These are phyloP conservation scores for Hypsizygus ulmarius DNA, from an alignment of 1,284 basidiomycete genomes.

Conservation along the genomic window DNA sequence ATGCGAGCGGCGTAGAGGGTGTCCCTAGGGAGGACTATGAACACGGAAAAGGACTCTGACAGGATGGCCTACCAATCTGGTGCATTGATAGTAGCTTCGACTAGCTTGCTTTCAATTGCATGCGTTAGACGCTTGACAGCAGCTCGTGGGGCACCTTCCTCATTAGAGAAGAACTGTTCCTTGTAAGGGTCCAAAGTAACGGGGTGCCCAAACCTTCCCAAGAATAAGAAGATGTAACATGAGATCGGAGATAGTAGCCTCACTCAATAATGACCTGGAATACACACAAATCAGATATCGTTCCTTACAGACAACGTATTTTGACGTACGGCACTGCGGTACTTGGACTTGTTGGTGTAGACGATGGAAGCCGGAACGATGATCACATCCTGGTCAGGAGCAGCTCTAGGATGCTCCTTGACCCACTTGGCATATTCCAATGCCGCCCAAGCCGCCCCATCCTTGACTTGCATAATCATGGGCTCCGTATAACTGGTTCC, in stretches of 20 bases:
- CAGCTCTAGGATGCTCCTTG: constrained; percentile 47
- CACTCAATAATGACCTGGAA: constrained; percentile 69
- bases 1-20: constrained; percentile 83
- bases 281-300: background rate
- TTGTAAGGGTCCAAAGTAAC: constrained; percentile 76
- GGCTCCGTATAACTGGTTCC: constrained; percentile 91
- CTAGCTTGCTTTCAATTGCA: constrained; percentile 67
- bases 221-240: constrained; percentile 4
- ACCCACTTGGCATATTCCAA: constrained; percentile 88
- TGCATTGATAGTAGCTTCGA: constrained; percentile 84
- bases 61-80: constrained; percentile 76
- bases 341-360: constrained; percentile 94
- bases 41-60: constrained; percentile 14
- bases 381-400: constrained; percentile 37
- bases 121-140: constrained; percentile 89
- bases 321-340: constrained; percentile 71
- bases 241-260: constrained; percentile 24
- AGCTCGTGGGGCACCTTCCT: constrained; percentile 66
- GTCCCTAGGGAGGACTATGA: constrained; percentile 54
- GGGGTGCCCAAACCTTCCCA: constrained; percentile 72
- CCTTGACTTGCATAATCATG: constrained; percentile 90
- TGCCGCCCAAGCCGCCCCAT: constrained; percentile 94
- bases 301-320: background rate
- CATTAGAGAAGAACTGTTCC: constrained; percentile 70
- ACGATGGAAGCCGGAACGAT: constrained; percentile 88